Percentiles rank a stretch among this genome's conserved stretches.
These are phyloP conservation scores for Cercospora berteroae DNA, from an alignment of 2,329 filamentous ascomycete genomes.

Conservation along the genomic window DNA sequence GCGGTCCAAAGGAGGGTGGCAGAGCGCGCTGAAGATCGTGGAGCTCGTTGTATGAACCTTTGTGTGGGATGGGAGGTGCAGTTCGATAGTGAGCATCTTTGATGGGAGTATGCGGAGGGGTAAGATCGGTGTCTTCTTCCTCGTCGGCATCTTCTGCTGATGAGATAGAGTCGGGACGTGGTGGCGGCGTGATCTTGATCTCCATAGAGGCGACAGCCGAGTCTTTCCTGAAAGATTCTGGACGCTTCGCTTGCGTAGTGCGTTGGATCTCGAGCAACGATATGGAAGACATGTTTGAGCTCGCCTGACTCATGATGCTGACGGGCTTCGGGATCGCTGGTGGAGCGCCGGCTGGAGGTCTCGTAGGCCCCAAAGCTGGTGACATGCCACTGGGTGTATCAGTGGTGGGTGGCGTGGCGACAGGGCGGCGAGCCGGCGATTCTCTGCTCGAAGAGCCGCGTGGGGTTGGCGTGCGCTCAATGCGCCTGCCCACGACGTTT, in stretches of 20 bases:
- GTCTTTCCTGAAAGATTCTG: neutral
- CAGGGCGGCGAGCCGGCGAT: neutral
- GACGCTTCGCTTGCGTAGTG: neutral
- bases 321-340: neutral
- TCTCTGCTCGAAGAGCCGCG: neutral
- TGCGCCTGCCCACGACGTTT: neutral
- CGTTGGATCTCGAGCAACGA: neutral
- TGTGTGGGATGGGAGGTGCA: neutral
- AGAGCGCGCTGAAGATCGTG: neutral
- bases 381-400: neutral
- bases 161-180: neutral
- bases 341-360: neutral
- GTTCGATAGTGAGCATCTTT: neutral
- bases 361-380: neutral
- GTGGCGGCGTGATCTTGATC: neutral
- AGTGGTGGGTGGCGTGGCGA: neutral
- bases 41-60: neutral
- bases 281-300: neutral
- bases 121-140: neutral
- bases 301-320: neutral
- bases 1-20: neutral
- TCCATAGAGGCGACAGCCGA: neutral
- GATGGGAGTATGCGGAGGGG: neutral
- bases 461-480: neutral
- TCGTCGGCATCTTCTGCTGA: neutral